Conservation (phyloP, 768 basidiomycete species). For the Suillus subluteus region DNA sequence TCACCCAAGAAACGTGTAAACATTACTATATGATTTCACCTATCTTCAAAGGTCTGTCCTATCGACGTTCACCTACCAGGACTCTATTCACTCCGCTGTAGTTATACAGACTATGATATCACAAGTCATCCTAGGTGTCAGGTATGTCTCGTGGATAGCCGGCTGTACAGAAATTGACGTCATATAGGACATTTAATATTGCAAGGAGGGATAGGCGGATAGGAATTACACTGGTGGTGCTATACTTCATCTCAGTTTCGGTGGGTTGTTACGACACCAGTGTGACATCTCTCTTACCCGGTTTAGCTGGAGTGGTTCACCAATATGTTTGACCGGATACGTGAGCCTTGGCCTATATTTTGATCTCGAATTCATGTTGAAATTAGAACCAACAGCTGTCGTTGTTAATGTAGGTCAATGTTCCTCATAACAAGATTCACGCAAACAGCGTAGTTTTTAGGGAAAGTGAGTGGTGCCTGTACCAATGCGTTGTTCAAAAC, state of each 20-base stretch:
- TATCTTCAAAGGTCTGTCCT: constrained; percentile 59
- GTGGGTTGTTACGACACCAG: constrained; percentile 37
- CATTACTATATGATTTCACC: constrained; percentile 56
- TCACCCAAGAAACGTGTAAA: constrained; percentile 50
- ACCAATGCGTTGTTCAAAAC: neutral
- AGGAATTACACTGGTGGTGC: constrained; percentile 39
- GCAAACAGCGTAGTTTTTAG: constrained; percentile 24
- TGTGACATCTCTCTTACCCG: neutral
- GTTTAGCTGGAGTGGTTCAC: constrained; percentile 60
- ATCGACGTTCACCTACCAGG: neutral
- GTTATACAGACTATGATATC: constrained; percentile 68
- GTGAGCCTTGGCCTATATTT: constrained; percentile 40
- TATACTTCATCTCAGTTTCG: constrained; percentile 44
- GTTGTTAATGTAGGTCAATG: constrained; percentile 23
- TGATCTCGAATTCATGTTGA: constrained; percentile 16
- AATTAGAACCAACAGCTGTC: constrained; percentile 20
- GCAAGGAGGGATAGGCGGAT: constrained; percentile 48
- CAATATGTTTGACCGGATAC: constrained; percentile 51
- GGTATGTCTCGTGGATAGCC: constrained; percentile 38
- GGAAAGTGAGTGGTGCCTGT: constrained; percentile 35
- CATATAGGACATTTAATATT: constrained; percentile 60
- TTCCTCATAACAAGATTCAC: neutral
- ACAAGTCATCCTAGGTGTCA: constrained; percentile 63
- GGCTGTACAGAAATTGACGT: neutral
- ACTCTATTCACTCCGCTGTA: constrained; percentile 29